Percentiles rank a stretch among this genome's conserved stretches.
Conservation (phyloP, 2,329 filamentous ascomycete genomes). For the Colletotrichum noveboracense region DNA sequence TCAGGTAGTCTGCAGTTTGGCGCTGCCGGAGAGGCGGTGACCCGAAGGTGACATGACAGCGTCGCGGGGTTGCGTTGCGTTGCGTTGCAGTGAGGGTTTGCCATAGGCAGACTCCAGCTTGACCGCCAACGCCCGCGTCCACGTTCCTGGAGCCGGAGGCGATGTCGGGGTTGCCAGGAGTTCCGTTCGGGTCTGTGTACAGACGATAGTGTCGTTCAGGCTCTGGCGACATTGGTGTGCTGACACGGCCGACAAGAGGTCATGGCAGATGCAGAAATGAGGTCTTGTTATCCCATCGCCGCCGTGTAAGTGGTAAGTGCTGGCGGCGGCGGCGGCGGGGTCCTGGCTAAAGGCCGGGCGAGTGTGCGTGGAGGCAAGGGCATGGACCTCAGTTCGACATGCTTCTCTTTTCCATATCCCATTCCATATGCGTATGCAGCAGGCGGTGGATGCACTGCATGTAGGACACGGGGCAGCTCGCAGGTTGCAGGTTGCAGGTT, state of each 20-base stretch:
- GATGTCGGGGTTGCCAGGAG: not conserved
- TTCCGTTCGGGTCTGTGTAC: not conserved
- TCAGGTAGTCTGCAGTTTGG: not conserved
- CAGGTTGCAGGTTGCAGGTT: not conserved
- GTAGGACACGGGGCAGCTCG: conserved; percentile 10
- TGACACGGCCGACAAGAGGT: not conserved
- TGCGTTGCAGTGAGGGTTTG: conserved; percentile 8
- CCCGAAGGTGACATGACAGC: conserved; percentile 10
- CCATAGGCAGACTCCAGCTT: not conserved
- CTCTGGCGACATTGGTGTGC: not conserved
- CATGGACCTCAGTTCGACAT: not conserved
- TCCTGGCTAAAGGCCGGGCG: not conserved
- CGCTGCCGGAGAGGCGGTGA: conserved; percentile 7
- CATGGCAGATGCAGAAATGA: not conserved
- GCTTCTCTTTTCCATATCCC: not conserved
- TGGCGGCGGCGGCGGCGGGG: not conserved
- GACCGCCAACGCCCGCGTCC: not conserved
- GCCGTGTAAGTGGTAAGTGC: not conserved
- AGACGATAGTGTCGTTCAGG: not conserved
- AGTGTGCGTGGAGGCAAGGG: not conserved
- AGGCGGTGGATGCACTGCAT: not conserved
- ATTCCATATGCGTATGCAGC: not conserved
- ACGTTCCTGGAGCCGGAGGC: not conserved
- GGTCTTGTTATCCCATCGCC: not conserved
- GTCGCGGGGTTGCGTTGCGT: not conserved